Evolutionary conservation across 2,329 filamentous ascomycete genomes (phyloP).

Genomic region (Botryotinia convoluta): DNA sequence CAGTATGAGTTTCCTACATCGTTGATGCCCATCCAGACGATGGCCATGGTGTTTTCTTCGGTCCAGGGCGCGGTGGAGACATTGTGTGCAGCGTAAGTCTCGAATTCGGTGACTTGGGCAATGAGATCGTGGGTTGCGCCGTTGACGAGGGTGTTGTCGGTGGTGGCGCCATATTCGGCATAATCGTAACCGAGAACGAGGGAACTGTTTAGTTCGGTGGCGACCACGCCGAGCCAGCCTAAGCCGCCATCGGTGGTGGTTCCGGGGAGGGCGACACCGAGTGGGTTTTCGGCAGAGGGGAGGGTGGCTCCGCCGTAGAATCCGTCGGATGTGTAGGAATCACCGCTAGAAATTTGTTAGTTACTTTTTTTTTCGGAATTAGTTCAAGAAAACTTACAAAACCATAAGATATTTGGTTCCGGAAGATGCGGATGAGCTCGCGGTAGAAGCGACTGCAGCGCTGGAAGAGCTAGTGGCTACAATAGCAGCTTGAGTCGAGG

Average conservation of each 20-base stretch:
- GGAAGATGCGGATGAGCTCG: background rate
- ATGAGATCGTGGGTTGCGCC: conserved; percentile 12
- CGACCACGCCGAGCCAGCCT: conserved; percentile 4
- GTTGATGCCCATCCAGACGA: conserved; percentile 12
- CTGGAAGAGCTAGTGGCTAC: background rate
- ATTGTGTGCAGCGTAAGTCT: background rate
- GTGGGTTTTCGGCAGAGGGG: background rate
- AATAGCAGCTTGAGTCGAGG: background rate
- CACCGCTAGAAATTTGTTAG: background rate
- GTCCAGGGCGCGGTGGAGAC: background rate
- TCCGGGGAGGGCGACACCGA: conserved; percentile 1
- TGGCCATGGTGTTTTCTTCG: conserved; percentile 7
- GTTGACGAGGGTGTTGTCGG: background rate
- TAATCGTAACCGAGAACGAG: conserved; percentile 9
- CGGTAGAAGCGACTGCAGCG: background rate
- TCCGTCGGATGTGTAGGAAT: conserved; percentile 10
- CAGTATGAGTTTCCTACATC: conserved; percentile 14
- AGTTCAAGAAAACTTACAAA: background rate
- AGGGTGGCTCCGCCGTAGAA: background rate
- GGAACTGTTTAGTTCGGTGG: conserved; percentile 9
- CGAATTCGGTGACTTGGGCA: conserved; percentile 6
- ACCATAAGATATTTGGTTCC: conserved; percentile 17
- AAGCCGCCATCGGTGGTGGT: conserved; percentile 10
- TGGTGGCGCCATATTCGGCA: conserved; percentile 14
- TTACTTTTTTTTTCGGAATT: background rate